Percentiles rank a stretch among this genome's conserved stretches.
Evolutionary conservation across 176 grass and related monocot species (phyloP).

Genomic region (Musa troglodytarum): DNA sequence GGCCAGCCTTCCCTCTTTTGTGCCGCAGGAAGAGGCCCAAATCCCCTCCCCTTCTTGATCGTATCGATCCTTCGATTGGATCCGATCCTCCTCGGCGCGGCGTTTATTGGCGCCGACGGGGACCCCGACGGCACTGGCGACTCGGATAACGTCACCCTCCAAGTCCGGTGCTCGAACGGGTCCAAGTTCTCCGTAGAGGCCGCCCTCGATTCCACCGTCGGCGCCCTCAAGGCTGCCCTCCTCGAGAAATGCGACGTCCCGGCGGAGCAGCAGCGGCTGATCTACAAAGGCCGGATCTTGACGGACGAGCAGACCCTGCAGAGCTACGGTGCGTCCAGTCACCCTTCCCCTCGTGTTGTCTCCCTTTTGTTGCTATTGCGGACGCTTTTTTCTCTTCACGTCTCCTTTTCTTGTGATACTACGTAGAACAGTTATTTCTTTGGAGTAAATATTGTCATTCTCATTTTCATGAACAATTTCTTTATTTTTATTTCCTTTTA

Average conservation of each 20-base stretch:
- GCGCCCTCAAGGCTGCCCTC: neutral
- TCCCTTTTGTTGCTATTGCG: neutral
- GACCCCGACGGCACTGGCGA: neutral
- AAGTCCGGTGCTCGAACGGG: constrained; percentile 9
- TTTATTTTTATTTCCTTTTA: no score
- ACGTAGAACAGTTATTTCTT: neutral
- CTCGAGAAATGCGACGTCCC: constrained; percentile 8
- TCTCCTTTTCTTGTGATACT: neutral
- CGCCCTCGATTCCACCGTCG: neutral
- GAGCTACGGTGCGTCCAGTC: neutral
- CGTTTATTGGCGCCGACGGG: neutral
- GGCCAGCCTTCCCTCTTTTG: neutral
- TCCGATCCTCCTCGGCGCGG: neutral
- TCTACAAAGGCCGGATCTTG: constrained; percentile 17
- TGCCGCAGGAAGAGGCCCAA: neutral
- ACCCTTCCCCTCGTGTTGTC: neutral
- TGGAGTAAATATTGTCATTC: neutral
- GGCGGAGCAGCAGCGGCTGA: constrained; percentile 6
- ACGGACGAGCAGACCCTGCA: neutral
- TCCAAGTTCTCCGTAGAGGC: neutral
- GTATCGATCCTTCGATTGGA: neutral
- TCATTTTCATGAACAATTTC: neutral
- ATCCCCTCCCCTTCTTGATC: neutral
- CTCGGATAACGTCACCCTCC: neutral
- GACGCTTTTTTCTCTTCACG: neutral